Conservation (phyloP, 106 monocot species). For the Hemerocallis citrina region DNA sequence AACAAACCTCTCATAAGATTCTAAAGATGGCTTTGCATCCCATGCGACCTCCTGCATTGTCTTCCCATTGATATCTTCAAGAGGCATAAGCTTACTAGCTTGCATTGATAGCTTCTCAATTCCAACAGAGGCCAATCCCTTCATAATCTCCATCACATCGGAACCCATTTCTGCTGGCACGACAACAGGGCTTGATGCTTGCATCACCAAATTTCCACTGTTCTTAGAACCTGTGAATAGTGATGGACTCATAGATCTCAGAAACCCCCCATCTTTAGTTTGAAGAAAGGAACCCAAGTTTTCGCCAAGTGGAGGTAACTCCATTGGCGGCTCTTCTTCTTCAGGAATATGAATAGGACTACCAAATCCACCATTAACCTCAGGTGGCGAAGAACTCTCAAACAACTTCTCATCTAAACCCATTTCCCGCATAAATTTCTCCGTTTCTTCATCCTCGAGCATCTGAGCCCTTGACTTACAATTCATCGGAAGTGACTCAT, state of each 20-base stretch:
- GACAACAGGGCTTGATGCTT: conserved; percentile 81
- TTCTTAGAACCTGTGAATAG: conserved; percentile 67
- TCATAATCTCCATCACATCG: conserved; percentile 82
- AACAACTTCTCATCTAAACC: conserved; percentile 74
- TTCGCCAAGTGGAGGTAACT: conserved; percentile 63
- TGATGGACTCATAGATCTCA: conserved; percentile 80
- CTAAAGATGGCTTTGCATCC: conserved; percentile 53
- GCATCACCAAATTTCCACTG: conserved; percentile 75
- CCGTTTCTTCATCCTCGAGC: conserved; percentile 77
- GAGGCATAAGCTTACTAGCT: conserved; percentile 82
- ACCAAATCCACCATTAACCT: conserved; percentile 45
- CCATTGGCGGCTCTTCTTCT: conserved; percentile 41
- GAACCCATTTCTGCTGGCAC: conserved; percentile 94
- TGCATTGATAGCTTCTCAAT: conserved; percentile 87
- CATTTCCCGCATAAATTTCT: conserved; percentile 74
- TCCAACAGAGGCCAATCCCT: conserved; percentile 66
- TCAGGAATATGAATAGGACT: conserved; percentile 61
- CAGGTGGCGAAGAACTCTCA: conserved; percentile 44
- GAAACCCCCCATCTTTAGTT: conserved; percentile 79
- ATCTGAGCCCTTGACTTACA: conserved; percentile 48
- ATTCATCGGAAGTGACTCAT: conserved; percentile 28
- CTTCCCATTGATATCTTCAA: conserved; percentile 90
- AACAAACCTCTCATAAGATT: conserved; percentile 43
- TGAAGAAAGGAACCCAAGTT: conserved; percentile 70
- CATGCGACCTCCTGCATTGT: conserved; percentile 78